A percentile compares a stretch with the other conserved stretches of the same genome.
Evolutionary conservation across 2,329 filamentous ascomycete genomes (phyloP).

Genomic region (Furcasterigmium furcatum): DNA sequence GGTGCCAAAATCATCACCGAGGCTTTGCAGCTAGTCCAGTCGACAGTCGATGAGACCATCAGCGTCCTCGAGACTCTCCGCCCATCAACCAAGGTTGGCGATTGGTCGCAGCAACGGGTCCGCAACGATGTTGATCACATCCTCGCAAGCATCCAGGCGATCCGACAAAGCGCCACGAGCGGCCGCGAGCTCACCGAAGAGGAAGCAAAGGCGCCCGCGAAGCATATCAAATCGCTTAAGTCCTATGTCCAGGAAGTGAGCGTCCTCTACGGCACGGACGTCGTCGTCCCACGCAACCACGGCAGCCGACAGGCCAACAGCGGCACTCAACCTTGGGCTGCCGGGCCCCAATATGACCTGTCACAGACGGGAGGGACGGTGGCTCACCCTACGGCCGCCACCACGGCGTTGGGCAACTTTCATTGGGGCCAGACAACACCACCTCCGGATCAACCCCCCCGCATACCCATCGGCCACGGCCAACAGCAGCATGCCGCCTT

Average conservation of each 20-base stretch:
- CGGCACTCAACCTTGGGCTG: too few relatives aligned
- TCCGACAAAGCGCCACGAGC: background rate
- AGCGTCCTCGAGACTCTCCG: background rate
- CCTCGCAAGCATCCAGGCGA: background rate
- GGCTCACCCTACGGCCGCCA: background rate
- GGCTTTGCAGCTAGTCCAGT: background rate
- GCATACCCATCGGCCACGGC: background rate
- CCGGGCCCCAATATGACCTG: background rate
- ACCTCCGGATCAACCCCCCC: background rate
- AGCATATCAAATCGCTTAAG: background rate
- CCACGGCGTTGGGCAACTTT: background rate
- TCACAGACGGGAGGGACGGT: background rate
- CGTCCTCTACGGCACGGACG: too few relatives aligned
- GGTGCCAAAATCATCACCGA: background rate
- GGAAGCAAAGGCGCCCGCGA: background rate
- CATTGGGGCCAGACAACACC: background rate
- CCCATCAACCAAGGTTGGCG: background rate
- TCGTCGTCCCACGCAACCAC: too few relatives aligned
- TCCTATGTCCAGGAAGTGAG: background rate
- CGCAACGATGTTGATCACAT: background rate
- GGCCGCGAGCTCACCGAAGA: background rate
- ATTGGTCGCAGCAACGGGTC: background rate
- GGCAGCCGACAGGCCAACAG: too few relatives aligned
- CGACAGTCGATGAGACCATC: background rate
- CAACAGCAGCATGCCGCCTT: background rate